Conservation (phyloP, 1,139 yeast genomes). For the Kluyveromyces sp. region DNA sequence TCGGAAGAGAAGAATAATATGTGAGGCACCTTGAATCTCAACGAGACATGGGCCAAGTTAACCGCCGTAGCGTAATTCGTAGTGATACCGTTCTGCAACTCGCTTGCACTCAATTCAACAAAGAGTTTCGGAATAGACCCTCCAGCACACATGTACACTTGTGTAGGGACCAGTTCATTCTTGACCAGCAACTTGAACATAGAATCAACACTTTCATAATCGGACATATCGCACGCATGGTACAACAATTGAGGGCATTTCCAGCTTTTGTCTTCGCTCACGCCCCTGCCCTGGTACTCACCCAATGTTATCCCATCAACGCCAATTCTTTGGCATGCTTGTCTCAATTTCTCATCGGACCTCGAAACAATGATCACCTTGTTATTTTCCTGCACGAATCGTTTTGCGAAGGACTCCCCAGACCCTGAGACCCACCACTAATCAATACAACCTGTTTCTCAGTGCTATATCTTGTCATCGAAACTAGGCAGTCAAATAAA, state of each 20-base stretch:
- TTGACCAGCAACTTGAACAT: constrained; percentile 33
- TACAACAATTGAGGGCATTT: constrained; percentile 28
- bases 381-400: constrained; percentile 42
- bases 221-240: constrained; percentile 59
- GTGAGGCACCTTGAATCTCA: constrained; percentile 35
- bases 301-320: constrained; percentile 4
- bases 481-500: background rate
- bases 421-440: constrained; percentile 93
- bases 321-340: constrained; percentile 41
- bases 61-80: constrained; percentile 70
- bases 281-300: background rate
- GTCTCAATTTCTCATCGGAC: constrained; percentile 47
- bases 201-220: constrained; percentile 42
- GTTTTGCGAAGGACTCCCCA: constrained; percentile 70
- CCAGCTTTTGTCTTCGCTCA: background rate
- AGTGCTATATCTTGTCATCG: constrained; percentile 23
- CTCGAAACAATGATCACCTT: constrained; percentile 74
- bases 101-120: constrained; percentile 52
- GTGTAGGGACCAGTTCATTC: constrained; percentile 46
- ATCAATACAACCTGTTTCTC: constrained; percentile 60
- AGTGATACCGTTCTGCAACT: constrained; percentile 52
- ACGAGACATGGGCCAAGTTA: constrained; percentile 57
- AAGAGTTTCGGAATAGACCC: constrained; percentile 75
- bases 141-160: constrained; percentile 85
- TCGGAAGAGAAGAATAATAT: constrained; percentile 74